phyloP scores from a whole-genome alignment of 2,329 filamentous ascomycete species.

The Teratosphaeriaceae sp. region DNA sequence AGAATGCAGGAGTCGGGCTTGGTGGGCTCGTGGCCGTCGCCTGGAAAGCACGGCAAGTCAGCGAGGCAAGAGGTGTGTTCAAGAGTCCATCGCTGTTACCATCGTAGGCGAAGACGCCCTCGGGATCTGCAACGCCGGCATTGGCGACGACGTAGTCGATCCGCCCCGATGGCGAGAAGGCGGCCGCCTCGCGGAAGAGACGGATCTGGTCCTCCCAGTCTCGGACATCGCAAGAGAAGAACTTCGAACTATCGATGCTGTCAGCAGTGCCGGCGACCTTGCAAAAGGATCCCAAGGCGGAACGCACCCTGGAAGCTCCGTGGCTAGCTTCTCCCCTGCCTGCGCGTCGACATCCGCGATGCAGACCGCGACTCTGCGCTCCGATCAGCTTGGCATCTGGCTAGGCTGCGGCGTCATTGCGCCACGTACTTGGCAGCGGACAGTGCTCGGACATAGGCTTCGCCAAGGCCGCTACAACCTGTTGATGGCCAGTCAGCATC shows the following conservation, averaged over 20 bases:
- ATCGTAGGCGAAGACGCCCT: slow-evolving; percentile 10
- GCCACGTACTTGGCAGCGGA: slow-evolving; percentile 18
- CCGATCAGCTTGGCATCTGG: too few relatives aligned
- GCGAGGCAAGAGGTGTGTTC: not conserved
- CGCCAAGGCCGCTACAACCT: slow-evolving; percentile 32
- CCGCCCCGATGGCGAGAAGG: slow-evolving; percentile 10
- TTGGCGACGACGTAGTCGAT: slow-evolving; percentile 14
- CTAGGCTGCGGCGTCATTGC: too few relatives aligned
- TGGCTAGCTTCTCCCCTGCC: slow-evolving; percentile 17
- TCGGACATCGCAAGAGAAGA: slow-evolving; percentile 19
- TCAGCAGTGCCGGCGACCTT: slow-evolving; percentile 10
- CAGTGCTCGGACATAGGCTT: slow-evolving; percentile 23
- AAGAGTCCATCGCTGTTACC: too few relatives aligned
- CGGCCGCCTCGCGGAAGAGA: slow-evolving; percentile 12
- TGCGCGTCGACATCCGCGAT: slow-evolving; percentile 22
- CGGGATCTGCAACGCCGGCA: slow-evolving; percentile 10
- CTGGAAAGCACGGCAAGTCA: too few relatives aligned
- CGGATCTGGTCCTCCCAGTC: slow-evolving; percentile 14
- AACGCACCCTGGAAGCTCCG: slow-evolving; percentile 19
- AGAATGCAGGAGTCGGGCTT: slow-evolving; percentile 18
- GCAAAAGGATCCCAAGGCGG: not conserved
- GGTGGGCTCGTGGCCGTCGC: slow-evolving; percentile 14
- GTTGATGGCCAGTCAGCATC: too few relatives aligned
- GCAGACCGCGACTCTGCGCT: slow-evolving; percentile 14
- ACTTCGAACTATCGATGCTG: slow-evolving; percentile 16